A percentile compares a stretch with the other conserved stretches of the same genome.
These are phyloP conservation scores for Viola odorata DNA, from an alignment of 345 rosid species.

Conservation along the genomic window DNA sequence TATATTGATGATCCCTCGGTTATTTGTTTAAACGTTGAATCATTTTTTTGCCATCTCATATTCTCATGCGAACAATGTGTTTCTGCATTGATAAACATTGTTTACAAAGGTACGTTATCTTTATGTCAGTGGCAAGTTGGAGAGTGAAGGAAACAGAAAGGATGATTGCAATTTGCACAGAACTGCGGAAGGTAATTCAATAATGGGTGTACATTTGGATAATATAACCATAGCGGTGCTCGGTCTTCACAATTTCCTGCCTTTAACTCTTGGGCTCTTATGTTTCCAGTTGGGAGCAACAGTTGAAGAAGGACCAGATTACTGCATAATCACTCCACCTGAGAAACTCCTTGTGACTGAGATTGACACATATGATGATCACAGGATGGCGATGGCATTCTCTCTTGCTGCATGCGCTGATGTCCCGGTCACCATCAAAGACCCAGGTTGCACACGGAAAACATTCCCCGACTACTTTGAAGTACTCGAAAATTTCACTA, in stretches of 20 bases:
- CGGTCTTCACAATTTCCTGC: background rate
- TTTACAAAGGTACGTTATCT: background rate
- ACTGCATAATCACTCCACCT: slow-evolving; percentile 92
- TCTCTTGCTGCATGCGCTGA: slow-evolving; percentile 95
- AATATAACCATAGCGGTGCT: too few relatives aligned
- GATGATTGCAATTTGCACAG: slow-evolving; percentile 96
- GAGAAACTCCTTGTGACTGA: slow-evolving; percentile 62
- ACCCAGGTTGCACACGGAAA: slow-evolving; percentile 87
- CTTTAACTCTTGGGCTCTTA: slow-evolving; percentile 2
- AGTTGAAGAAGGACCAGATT: slow-evolving; percentile 96
- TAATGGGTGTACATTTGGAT: background rate
- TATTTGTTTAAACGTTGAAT: too few relatives aligned
- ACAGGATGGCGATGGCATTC: slow-evolving; percentile 98
- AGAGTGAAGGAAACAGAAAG: slow-evolving; percentile 97
- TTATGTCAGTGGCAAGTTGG: slow-evolving; percentile 91
- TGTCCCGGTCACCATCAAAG: slow-evolving; percentile 87
- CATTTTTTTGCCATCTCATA: background rate
- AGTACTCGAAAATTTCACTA: slow-evolving; percentile 67
- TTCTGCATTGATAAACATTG: background rate
- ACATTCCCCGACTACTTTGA: slow-evolving; percentile 96
- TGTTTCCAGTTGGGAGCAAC: slow-evolving; percentile 81
- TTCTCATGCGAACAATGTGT: slow-evolving; percentile 3
- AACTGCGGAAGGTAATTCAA: slow-evolving; percentile 66
- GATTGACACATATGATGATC: slow-evolving; percentile 94
- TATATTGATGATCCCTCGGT: too few relatives aligned